Evolutionary conservation across 1,139 yeast genomes (phyloP), one percentile per base, ranked within the genome.

Genomic region (Arxiozyma slooffiae): DNA sequence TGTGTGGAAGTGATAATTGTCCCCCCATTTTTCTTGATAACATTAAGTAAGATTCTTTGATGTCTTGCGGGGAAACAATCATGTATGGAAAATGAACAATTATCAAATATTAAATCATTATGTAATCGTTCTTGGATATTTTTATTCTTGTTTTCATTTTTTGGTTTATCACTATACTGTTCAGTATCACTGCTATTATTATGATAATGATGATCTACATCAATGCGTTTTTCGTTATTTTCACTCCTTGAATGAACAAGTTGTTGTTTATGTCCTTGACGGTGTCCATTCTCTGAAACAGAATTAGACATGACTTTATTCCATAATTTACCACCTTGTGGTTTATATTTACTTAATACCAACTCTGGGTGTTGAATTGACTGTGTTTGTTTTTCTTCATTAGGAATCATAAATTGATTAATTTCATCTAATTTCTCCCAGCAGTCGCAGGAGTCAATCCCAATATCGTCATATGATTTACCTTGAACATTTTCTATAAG

Each of bases 361-460:
- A 40, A 20, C n/a, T 22, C 20, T 8, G 45, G 23, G n/a, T n/a
- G n/a, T 34, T 42, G 38, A 9, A 61, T 4, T 51, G 42, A 49
- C 44, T 14, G 38, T 17, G 39, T 20, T 24, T 34, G 48, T 17
- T 41, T 41, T 26, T 41, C 48, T 20, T 21, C 23, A 26, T 43
- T 22, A 8, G n/a, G 14, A 17, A 30, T 30, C 3, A n/a, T 37
- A 18, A 41, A 14, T 14, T 39, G n/a, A 7, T 38, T 17, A 26
- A 39, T 23, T 38, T 48, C 41, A 7, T 50, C 53, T 21, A 73
- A 49, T 50, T 71, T 67, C 40, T 71, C 68, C 84, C 85, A 79
- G 47, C 79, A 75, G 17, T 68, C 59, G 56, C 82, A 79, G 0
- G 87, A 77, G 24, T 67, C 73, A 22, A 60, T 55, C 16, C 83